Evolutionary conservation across 140 eudicot species (phyloP).

Genomic region (Oenanthe javanica): DNA sequence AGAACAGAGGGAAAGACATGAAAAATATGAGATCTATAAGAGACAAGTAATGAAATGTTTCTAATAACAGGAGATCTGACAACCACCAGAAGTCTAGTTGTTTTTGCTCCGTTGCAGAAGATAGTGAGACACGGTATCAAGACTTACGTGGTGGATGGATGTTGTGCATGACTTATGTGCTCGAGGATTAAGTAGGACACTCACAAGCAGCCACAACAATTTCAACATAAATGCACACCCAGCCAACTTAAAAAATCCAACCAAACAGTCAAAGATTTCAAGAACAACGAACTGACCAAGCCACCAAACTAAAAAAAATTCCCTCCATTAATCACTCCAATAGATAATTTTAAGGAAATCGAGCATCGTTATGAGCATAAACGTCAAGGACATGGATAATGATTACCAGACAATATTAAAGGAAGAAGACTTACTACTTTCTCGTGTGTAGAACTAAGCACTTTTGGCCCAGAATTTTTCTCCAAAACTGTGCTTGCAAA

Average conservation of each 20-base stretch:
- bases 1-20: background rate
- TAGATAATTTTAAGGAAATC: background rate
- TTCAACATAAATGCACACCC: background rate
- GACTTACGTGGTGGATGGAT: too few species aligned
- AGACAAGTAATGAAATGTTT: background rate
- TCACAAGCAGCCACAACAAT: too few species aligned
- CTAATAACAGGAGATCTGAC: background rate
- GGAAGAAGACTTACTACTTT: constrained; percentile 38
- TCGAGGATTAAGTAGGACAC: background rate
- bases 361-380: background rate
- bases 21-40: background rate
- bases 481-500: constrained; percentile 53
- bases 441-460: constrained; percentile 23
- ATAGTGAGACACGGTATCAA: too few species aligned
- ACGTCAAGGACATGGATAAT: background rate
- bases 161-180: background rate
- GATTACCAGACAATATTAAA: background rate
- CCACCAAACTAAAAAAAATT: background rate
- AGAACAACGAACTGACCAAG: background rate
- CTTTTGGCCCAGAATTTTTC: constrained; percentile 46
- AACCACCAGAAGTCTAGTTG: background rate
- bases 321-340: background rate
- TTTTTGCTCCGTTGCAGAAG: background rate
- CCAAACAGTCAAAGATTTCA: background rate
- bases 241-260: background rate